These are phyloP conservation scores for Cyphellophora attinorum DNA, from an alignment of 2,329 filamentous ascomycete species.

Conservation along the genomic window DNA sequence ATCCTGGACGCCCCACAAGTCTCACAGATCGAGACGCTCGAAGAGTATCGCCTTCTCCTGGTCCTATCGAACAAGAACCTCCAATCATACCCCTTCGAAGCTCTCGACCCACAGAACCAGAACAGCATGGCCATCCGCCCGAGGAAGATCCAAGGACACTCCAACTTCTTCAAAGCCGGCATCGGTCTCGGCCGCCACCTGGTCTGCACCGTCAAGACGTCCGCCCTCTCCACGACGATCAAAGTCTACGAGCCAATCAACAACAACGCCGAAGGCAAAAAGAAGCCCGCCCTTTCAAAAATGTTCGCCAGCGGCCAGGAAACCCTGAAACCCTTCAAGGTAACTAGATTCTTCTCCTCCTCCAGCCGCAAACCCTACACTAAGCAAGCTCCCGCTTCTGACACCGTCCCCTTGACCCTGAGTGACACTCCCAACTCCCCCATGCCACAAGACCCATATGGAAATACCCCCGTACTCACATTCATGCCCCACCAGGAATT, in stretches of 20 bases:
- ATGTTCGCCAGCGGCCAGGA: conserved; percentile 93
- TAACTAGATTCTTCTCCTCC: conserved; percentile 22
- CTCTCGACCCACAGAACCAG: conserved; percentile 69
- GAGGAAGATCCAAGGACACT: conserved; percentile 93
- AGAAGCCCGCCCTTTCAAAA: conserved; percentile 88
- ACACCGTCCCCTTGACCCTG: too few relatives aligned
- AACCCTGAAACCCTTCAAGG: conserved; percentile 88
- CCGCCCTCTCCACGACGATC: conserved; percentile 85
- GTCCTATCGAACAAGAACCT: conserved; percentile 90
- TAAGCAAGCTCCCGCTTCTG: too few relatives aligned
- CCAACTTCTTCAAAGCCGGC: conserved; percentile 96
- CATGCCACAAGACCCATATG: too few relatives aligned
- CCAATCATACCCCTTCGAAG: conserved; percentile 78
- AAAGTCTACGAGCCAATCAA: conserved; percentile 99
- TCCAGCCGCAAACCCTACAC: too few relatives aligned
- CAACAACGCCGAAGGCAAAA: conserved; percentile 83
- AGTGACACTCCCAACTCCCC: too few relatives aligned
- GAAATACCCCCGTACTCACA: conserved; percentile 7
- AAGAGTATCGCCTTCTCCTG: conserved; percentile 86
- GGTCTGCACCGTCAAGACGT: conserved; percentile 93
- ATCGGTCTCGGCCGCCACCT: conserved; percentile 90
- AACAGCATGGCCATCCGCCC: conserved; percentile 71
- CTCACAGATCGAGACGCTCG: conserved; percentile 89
- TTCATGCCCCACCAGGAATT: conserved; percentile 59
- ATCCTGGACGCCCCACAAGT: conserved; percentile 81